Conservation (phyloP, 2,329 filamentous ascomycete species). For the Clonostachys chloroleuca region DNA sequence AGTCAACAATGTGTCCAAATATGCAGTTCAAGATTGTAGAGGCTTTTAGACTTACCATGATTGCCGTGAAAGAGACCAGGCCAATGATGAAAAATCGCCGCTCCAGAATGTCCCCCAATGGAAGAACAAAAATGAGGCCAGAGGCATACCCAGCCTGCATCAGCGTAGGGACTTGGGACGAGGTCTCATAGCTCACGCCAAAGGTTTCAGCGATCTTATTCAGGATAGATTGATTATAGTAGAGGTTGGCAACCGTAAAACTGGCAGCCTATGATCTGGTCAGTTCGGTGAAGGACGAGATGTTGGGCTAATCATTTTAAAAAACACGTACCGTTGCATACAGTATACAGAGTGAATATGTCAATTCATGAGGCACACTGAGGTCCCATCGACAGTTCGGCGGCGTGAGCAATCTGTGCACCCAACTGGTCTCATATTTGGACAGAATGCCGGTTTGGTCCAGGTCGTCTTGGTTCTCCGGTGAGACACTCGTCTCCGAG, state of each 20-base stretch:
- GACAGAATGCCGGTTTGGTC: not conserved
- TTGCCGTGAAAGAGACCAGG: constrained; percentile 64
- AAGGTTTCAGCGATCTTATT: constrained; percentile 72
- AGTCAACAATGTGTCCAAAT: not conserved
- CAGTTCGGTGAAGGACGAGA: not conserved
- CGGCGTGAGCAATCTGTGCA: constrained; percentile 40
- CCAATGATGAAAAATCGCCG: constrained; percentile 65
- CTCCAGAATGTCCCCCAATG: constrained; percentile 66
- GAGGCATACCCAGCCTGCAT: constrained; percentile 77
- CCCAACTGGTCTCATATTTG: constrained; percentile 13
- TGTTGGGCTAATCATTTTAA: not conserved
- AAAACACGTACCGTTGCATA: constrained; percentile 54
- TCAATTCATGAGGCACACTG: constrained; percentile 62
- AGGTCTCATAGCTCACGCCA: constrained; percentile 62
- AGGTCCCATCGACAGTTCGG: constrained; percentile 65
- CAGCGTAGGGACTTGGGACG: constrained; percentile 65
- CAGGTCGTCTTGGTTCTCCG: too few relatives aligned
- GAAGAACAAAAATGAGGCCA: constrained; percentile 71
- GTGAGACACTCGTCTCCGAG: too few relatives aligned
- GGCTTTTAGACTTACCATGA: constrained; percentile 45
- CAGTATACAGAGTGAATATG: constrained; percentile 62
- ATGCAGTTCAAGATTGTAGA: not conserved
- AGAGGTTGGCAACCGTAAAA: constrained; percentile 75
- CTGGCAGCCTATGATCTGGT: constrained; percentile 37
- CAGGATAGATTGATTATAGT: constrained; percentile 77